Conservation (phyloP, 1,139 yeast species). For the Lodderomyces parapsilosis region DNA sequence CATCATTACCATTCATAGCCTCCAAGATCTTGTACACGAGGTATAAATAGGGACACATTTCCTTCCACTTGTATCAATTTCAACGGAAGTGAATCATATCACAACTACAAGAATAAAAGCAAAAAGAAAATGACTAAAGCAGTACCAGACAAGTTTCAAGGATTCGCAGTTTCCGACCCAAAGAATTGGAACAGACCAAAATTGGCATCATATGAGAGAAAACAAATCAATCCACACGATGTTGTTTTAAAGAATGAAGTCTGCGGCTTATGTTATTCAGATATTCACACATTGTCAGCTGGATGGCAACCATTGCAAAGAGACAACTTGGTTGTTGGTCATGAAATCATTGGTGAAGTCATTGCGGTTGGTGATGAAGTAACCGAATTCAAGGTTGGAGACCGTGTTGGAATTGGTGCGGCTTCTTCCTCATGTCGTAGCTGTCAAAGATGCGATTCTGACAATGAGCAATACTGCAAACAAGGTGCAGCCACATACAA, state of each 20-base stretch:
- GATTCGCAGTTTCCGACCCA: constrained; percentile 39
- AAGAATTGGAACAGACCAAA: constrained; percentile 46
- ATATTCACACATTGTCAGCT: constrained; percentile 48
- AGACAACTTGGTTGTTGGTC: constrained; percentile 38
- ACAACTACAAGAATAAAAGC: no score
- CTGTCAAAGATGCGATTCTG: constrained; percentile 47
- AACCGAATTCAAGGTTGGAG: constrained; percentile 48
- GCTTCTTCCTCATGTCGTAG: constrained; percentile 45
- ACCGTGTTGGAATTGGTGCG: constrained; percentile 66
- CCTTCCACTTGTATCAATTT: no score
- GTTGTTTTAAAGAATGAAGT: constrained; percentile 46
- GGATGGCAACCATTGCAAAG: constrained; percentile 36
- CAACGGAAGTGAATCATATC: no score
- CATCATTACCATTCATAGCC: neutral
- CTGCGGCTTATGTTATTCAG: constrained; percentile 67
- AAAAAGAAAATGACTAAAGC: neutral
- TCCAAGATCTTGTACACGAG: neutral
- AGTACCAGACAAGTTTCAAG: constrained; percentile 39
- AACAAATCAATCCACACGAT: constrained; percentile 36
- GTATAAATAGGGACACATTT: neutral
- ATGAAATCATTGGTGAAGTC: constrained; percentile 58
- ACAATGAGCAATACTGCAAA: constrained; percentile 52
- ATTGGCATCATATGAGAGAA: constrained; percentile 39
- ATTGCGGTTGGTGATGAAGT: constrained; percentile 51
- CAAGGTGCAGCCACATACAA: constrained; percentile 47